Evolutionary conservation across 208 protist genomes (phyloP).

Genomic region (Trypanosoma conorhini): DNA sequence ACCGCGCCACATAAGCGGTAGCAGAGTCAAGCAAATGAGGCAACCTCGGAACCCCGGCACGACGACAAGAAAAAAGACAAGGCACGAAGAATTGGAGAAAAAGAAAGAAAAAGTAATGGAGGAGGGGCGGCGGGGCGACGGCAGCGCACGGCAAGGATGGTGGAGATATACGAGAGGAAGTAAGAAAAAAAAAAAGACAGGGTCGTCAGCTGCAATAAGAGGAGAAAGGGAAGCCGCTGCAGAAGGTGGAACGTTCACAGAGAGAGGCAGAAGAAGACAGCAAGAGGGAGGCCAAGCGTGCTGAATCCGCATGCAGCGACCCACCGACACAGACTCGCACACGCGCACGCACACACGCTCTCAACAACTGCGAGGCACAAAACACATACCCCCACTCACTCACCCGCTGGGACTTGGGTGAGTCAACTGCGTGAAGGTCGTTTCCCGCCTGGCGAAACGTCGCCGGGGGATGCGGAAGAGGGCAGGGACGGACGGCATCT

Average conservation of each 20-base stretch:
- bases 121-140: background rate
- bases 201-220: background rate
- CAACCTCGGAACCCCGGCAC: background rate
- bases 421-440: slow-evolving; percentile 14
- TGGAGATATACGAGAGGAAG: background rate
- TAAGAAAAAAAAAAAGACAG: background rate
- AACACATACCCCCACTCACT: slow-evolving; percentile 1
- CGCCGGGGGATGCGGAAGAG: slow-evolving; percentile 80
- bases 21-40: background rate
- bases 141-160: background rate
- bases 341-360: background rate
- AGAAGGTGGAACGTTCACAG: background rate
- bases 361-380: slow-evolving; percentile 4
- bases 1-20: slow-evolving; percentile 9
- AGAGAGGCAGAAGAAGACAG: background rate
- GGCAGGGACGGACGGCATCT: slow-evolving; percentile 51
- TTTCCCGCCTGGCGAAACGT: slow-evolving; percentile 15
- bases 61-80: background rate
- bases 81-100: background rate
- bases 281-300: background rate
- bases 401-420: slow-evolving; percentile 4
- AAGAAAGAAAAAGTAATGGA: background rate
- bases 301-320: background rate
- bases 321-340: too few species aligned
- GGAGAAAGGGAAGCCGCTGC: background rate